Percentiles rank a stretch among this genome's conserved stretches.
Evolutionary conservation across 306 rosid species (phyloP).

Genomic region (Erythrophleum fordii): DNA sequence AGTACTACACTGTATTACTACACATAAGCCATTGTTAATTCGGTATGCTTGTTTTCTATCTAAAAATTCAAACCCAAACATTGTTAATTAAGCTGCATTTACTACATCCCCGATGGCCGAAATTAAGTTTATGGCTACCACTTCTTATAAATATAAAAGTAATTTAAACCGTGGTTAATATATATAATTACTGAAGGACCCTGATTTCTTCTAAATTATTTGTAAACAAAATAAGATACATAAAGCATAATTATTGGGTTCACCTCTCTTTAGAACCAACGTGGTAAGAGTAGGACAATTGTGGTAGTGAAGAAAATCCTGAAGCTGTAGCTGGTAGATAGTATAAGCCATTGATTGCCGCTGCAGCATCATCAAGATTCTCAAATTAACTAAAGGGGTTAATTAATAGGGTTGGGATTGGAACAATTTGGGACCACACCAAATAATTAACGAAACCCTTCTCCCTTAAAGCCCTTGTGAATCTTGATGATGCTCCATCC

Average conservation of each 20-base stretch:
- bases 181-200: neutral
- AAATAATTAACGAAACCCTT: constrained; percentile 17
- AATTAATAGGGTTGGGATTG: constrained; percentile 16
- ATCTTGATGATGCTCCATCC: constrained; percentile 91
- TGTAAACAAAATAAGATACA: neutral
- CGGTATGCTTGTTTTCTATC: no score
- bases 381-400: constrained; percentile 43
- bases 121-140: neutral
- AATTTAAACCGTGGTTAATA: neutral
- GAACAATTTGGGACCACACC: constrained; percentile 34
- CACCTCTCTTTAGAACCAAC: constrained; percentile 37
- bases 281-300: neutral
- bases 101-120: neutral
- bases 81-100: constrained; percentile 1
- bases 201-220: neutral
- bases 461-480: constrained; percentile 51
- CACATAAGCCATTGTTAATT: neutral
- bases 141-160: neutral
- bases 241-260: constrained; percentile 13
- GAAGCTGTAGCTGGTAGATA: constrained; percentile 18
- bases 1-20: constrained; percentile 1
- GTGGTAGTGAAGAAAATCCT: constrained; percentile 22
- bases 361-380: constrained; percentile 99
- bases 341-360: constrained; percentile 66
- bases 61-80: neutral